Evolutionary conservation across 1,284 basidiomycete species (phyloP).

Genomic region (Leccinum subspadiceum): DNA sequence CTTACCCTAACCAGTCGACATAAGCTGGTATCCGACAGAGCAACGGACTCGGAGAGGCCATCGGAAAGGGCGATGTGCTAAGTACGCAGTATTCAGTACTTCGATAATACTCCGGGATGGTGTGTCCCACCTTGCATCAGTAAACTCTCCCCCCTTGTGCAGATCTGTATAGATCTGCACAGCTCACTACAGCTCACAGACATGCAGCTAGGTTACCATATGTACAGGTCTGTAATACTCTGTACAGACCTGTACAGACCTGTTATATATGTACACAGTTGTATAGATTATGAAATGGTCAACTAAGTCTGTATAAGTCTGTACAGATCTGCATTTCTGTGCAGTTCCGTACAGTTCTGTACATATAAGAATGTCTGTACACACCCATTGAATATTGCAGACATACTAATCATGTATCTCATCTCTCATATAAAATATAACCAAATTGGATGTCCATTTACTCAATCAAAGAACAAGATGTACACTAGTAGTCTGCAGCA

Average conservation of each 20-base stretch:
- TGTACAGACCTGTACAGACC: neutral
- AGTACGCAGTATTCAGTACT: too few relatives aligned
- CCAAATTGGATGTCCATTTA: neutral
- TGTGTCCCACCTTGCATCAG: too few relatives aligned
- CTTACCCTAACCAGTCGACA: too few relatives aligned
- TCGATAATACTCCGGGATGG: too few relatives aligned
- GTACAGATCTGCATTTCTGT: neutral
- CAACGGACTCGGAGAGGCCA: too few relatives aligned
- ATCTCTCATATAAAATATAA: neutral
- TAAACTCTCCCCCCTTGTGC: neutral
- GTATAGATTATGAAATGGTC: neutral
- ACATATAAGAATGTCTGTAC: neutral
- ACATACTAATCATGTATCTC: neutral
- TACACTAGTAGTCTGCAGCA: neutral
- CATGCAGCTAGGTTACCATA: neutral
- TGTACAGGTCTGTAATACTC: neutral
- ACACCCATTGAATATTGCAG: neutral
- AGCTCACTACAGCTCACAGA: neutral
- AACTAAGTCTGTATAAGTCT: neutral
- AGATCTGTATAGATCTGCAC: neutral
- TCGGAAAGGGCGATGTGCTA: too few relatives aligned
- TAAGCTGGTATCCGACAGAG: too few relatives aligned
- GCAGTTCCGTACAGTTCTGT: neutral
- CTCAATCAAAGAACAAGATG: neutral
- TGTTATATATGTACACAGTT: neutral